Conservation (phyloP, 345 rosid genomes). For the Salix udensis region DNA sequence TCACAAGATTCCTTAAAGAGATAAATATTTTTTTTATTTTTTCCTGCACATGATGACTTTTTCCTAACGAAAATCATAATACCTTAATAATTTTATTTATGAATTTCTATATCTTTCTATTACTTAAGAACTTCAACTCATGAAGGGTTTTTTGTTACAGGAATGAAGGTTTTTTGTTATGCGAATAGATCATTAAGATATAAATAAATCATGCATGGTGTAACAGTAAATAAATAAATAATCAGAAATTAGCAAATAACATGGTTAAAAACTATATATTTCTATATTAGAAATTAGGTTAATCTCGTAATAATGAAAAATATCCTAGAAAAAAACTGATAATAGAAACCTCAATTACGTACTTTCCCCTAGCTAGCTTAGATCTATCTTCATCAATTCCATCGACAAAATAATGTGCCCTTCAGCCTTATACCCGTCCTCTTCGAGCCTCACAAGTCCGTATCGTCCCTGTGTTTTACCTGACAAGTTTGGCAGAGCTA, state of each 20-base stretch:
- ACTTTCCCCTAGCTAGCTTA: not conserved
- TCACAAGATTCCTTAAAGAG: no score
- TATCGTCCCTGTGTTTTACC: not conserved
- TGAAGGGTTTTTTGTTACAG: no score
- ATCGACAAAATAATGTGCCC: not conserved
- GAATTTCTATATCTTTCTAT: no score
- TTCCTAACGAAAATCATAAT: no score
- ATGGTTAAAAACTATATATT: not conserved
- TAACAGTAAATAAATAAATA: no score
- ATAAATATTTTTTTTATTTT: no score
- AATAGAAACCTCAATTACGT: not conserved
- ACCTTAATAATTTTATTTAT: no score
- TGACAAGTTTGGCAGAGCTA: not conserved
- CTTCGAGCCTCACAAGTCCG: slow-evolving; percentile 12
- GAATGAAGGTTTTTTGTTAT: no score
- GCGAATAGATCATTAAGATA: no score
- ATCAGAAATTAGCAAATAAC: no score
- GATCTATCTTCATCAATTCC: not conserved
- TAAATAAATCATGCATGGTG: not conserved
- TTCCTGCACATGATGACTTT: no score
- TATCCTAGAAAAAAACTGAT: not conserved
- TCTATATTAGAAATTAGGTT: not conserved
- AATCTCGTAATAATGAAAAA: not conserved
- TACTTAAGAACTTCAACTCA: no score
- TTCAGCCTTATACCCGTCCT: not conserved